Percentiles rank a stretch among this genome's conserved stretches.
Conservation (phyloP, 306 rosid genomes). For the Astragalus glycyphyllos region DNA sequence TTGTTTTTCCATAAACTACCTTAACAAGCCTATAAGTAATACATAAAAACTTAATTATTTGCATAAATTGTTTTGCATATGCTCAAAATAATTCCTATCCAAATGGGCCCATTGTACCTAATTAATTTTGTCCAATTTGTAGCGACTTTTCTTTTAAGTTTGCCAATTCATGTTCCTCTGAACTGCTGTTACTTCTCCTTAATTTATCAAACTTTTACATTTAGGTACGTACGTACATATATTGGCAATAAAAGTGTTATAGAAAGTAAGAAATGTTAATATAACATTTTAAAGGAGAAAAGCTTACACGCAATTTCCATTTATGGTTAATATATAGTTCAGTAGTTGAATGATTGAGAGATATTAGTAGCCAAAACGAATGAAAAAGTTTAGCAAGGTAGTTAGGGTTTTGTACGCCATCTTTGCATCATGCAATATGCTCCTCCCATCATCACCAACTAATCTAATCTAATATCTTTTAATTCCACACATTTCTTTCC, state of each 20-base stretch:
- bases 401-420: slow-evolving; percentile 70
- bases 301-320: slow-evolving; percentile 1
- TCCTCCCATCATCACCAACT: slow-evolving; percentile 79
- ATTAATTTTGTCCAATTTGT: too few species aligned
- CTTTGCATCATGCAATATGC: slow-evolving; percentile 84
- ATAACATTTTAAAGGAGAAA: not conserved
- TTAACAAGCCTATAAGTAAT: too few species aligned
- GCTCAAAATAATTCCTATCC: too few species aligned
- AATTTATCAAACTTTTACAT: not conserved
- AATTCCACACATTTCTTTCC: slow-evolving; percentile 40
- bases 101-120: too few species aligned
- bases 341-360: slow-evolving; percentile 74
- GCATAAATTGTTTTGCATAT: too few species aligned
- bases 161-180: slow-evolving; percentile 13
- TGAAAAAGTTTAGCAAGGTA: slow-evolving; percentile 61
- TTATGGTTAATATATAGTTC: slow-evolving; percentile 33
- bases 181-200: not conserved
- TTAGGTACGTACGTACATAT: too few species aligned
- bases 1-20: too few species aligned
- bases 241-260: not conserved
- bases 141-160: too few species aligned
- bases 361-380: slow-evolving; percentile 53
- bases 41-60: too few species aligned
- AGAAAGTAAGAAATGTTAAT: not conserved
- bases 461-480: slow-evolving; percentile 37